Conservation (phyloP, 2,329 filamentous ascomycete genomes). For the Colletotrichum sp. region DNA sequence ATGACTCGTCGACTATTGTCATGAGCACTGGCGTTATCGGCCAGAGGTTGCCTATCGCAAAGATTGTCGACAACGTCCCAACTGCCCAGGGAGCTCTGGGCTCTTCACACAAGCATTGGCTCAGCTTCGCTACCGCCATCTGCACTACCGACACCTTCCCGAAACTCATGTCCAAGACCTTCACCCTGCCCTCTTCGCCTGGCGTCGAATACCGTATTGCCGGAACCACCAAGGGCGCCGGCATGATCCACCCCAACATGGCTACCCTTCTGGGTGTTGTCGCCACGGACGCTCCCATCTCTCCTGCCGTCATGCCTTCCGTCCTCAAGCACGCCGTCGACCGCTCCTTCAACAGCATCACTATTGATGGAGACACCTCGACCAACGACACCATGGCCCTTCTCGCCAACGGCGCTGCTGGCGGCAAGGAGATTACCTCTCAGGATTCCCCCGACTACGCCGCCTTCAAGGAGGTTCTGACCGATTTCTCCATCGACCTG, state of each 20-base stretch:
- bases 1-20: constrained; percentile 72
- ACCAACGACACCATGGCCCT: constrained; percentile 97
- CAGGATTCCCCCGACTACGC: constrained; percentile 65
- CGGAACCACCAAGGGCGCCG: constrained; percentile 96
- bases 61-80: constrained; percentile 85
- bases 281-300: constrained; percentile 87
- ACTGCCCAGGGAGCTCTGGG: constrained; percentile 75
- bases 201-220: constrained; percentile 81
- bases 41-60: constrained; percentile 88
- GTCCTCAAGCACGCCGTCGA: constrained; percentile 78
- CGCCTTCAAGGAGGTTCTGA: constrained; percentile 75
- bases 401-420: constrained; percentile 93
- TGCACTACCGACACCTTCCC: constrained; percentile 99
- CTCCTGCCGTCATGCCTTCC: constrained; percentile 67
- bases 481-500: constrained; percentile 80
- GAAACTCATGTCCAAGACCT: constrained; percentile 86
- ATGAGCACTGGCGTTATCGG: constrained; percentile 99
- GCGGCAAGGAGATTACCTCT: constrained; percentile 67
- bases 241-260: constrained; percentile 99
- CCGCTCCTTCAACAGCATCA: constrained; percentile 94
- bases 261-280: constrained; percentile 91
- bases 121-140: constrained; percentile 85
- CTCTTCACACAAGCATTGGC: constrained; percentile 82
- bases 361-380: constrained; percentile 94
- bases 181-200: constrained; percentile 82